phyloP scores from a whole-genome alignment of 1,139 yeast species.

The Pichia sp. region DNA sequence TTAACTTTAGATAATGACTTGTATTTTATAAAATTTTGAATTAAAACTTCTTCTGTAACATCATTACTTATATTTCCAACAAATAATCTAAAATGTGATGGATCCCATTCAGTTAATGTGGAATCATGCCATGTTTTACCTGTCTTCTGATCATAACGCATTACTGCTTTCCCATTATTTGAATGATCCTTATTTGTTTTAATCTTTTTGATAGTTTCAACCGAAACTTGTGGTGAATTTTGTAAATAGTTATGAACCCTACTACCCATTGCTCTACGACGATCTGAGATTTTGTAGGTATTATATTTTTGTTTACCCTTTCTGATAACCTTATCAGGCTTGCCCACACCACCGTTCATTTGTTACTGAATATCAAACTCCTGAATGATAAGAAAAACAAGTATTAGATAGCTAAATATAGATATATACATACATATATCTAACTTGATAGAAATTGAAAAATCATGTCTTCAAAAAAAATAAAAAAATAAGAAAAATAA shows the following conservation, averaged over 20 bases:
- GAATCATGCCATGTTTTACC: slow-evolving; percentile 44
- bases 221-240: slow-evolving; percentile 17
- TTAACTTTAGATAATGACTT: slow-evolving; percentile 44
- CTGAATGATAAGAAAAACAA: too few relatives aligned
- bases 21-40: slow-evolving; percentile 47
- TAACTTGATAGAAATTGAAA: too few relatives aligned
- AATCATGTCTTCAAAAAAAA: too few relatives aligned
- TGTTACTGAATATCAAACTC: too few relatives aligned
- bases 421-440: too few relatives aligned
- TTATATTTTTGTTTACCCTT: slow-evolving; percentile 15
- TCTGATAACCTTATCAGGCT: slow-evolving; percentile 7
- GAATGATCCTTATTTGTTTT: background rate
- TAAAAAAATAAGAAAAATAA: too few relatives aligned
- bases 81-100: slow-evolving; percentile 59
- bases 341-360: background rate
- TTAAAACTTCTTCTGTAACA: slow-evolving; percentile 51
- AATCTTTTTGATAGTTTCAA: slow-evolving; percentile 4
- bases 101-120: slow-evolving; percentile 36
- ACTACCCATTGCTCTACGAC: slow-evolving; percentile 44
- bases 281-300: slow-evolving; percentile 43
- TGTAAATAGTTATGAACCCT: slow-evolving; percentile 33
- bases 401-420: too few relatives aligned
- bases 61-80: slow-evolving; percentile 72
- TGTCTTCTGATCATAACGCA: slow-evolving; percentile 20
- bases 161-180: slow-evolving; percentile 10